Base-by-base conservation (phyloP, 345 rosid species). In the Limnanthes douglasii region DNA sequence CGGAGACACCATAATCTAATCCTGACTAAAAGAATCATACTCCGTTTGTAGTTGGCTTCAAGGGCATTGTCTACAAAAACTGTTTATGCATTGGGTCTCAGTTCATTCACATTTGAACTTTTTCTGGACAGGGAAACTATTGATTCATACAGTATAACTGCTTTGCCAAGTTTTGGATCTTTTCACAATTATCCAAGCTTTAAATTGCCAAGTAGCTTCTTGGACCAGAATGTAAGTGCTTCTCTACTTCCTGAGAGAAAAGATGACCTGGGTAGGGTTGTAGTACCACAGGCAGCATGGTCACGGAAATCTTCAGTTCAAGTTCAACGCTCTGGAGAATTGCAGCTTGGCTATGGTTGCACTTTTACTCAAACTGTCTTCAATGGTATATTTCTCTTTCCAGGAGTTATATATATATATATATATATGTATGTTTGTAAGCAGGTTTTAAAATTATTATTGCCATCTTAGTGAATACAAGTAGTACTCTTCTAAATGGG, bases 311-410 rank as follows among this genome's bases (percentile, higher is more conserved):
- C 69, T 35, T 75, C 97, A 23, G 56, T 75, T 49, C 29, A 16
- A 11, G 28, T 31, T 41, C 72, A 61, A 53, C 50, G 45, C 37
- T 62, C 77, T 13, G 86, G 67, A 18, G 97, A 88, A 19, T 41
- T 70, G 5, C 78, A 81, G 2, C 28, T 60, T 61, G 52, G 62
- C 48, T 56, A 69, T 54, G 94, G 98, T 24, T 88, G 95, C 44
- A 83, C 70, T 55, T 42, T 79, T 39, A 76, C 70, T 32, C 95
- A 88, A 56, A 84, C 98, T 14, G 47, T 88, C 38, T 88, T 88
- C 64, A 83, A 83, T 50, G 60, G 98, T 82, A 72, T 46, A 56
- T 11, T 3, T 17, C 12, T 11, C 18, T 5, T 13, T 11, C 3
- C 12, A 11, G 12, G 35, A 11, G 15, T 2, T 1, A 31, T 11